Evolutionary conservation across 441 rosid genomes (phyloP), one percentile per base, ranked within the genome.

Genomic region (Lepidium campestre): DNA sequence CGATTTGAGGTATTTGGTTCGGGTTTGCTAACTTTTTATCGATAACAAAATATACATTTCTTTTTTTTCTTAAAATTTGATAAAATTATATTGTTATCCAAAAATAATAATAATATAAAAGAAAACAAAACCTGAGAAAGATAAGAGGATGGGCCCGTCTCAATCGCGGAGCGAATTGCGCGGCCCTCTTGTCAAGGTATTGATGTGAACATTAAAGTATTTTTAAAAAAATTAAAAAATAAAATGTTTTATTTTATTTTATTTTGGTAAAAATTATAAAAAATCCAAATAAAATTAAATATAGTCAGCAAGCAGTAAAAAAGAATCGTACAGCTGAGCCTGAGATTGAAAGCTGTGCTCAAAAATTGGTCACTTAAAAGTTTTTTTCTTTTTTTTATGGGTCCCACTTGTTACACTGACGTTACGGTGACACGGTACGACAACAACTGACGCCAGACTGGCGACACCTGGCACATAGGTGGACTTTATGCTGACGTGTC

Each of bases 81-180:
- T 22, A 8, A 37, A 37, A 29, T 42, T 7, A 45, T 11, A 56
- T 20, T 23, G 22, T 47, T 23, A 47, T 48, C 34, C 17, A 15
- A 46, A 47, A n/a, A n/a, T n/a, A n/a, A n/a, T n/a, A n/a, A n/a
- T n/a, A n/a, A n/a, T n/a, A n/a, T n/a, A n/a, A 71, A 57, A 64
- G 45, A 71, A 71, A 71, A 48, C 8, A 57, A 71, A 57, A 72
- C 76, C 61, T 72, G 75, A 60, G 75, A 72, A 72, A 49, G 76
- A 65, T 49, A 57, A 72, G 70, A 50, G 44, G 47, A 32, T 48
- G 61, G 75, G 48, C 17, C 67, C 76, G 32, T 72, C 61, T 52
- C 67, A 72, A 72, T 65, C 65, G 71, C 70, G 75, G 75, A 71
- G 75, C 75, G 40, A 71, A 71, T 64, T 71, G 75, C 75, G 75